Conservation (phyloP, 2,329 filamentous ascomycete genomes). For the Aspergillus chevalieri region DNA sequence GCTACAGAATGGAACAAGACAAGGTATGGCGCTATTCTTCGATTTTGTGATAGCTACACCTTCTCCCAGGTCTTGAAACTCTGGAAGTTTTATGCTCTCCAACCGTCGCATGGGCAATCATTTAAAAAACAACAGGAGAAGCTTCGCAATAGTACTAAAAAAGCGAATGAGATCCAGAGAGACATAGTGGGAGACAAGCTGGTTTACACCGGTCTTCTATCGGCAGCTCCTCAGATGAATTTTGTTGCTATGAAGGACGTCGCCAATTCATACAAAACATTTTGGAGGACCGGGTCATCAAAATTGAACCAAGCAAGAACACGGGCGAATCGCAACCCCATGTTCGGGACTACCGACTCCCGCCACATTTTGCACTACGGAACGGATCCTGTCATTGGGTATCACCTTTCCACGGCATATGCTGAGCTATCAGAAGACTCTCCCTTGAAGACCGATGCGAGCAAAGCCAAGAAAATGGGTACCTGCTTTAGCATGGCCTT, state of each 20-base stretch:
- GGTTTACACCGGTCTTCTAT: neutral
- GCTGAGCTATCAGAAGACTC: conserved; percentile 31
- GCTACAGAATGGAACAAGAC: neutral
- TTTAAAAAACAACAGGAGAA: neutral
- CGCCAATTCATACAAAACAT: neutral
- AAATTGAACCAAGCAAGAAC: neutral
- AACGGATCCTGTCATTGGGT: conserved; percentile 50
- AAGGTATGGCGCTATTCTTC: neutral
- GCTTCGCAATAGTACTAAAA: neutral
- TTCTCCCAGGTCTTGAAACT: neutral
- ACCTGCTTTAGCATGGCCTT: neutral
- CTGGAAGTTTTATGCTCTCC: neutral
- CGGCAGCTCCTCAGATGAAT: neutral
- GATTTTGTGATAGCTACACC: neutral
- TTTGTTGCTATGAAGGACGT: neutral
- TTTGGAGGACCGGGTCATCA: neutral
- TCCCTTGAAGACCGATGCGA: neutral
- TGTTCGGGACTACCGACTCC: neutral
- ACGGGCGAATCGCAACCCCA: neutral
- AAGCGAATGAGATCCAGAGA: neutral
- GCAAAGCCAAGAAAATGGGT: neutral
- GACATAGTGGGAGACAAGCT: neutral
- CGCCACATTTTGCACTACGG: conserved; percentile 40
- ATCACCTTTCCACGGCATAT: conserved; percentile 50
- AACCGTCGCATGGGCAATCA: neutral